Conservation (phyloP, 2,329 filamentous ascomycete species). For the Myriosclerotinia scirpicola region DNA sequence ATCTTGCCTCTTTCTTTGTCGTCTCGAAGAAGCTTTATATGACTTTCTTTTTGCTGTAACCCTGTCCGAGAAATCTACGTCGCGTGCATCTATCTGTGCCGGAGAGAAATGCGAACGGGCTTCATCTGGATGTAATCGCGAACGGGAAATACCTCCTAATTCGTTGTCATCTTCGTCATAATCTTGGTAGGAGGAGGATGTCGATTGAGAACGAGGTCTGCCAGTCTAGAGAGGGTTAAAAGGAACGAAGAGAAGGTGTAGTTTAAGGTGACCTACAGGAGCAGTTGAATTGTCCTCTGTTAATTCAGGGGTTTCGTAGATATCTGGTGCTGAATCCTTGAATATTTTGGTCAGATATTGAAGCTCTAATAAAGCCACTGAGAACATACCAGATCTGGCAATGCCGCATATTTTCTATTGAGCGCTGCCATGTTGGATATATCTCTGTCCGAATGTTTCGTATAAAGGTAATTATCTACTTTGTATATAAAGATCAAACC, state of each 20-base stretch:
- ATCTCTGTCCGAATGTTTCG: neutral
- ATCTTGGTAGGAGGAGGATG: constrained; percentile 55
- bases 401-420: constrained; percentile 77
- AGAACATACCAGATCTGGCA: constrained; percentile 69
- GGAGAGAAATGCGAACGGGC: constrained; percentile 80
- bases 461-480: neutral
- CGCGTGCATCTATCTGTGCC: constrained; percentile 70
- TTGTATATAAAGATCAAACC: neutral
- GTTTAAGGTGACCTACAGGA: constrained; percentile 55
- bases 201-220: constrained; percentile 56
- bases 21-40: constrained; percentile 72
- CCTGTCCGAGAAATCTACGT: constrained; percentile 87
- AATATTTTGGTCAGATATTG: constrained; percentile 13
- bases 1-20: constrained; percentile 61
- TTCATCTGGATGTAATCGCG: constrained; percentile 72
- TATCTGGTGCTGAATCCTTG: constrained; percentile 87
- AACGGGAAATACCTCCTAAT: constrained; percentile 68
- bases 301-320: constrained; percentile 93
- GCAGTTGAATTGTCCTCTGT: constrained; percentile 87
- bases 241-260: too few relatives aligned
- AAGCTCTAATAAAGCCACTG: neutral
- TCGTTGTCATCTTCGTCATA: constrained; percentile 65
- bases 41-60: constrained; percentile 79
- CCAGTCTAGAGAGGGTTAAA: constrained; percentile 35
- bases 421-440: constrained; percentile 58